These are phyloP conservation scores for Botryotinia narcissicola DNA, from an alignment of 2,329 filamentous ascomycete genomes.

Conservation along the genomic window DNA sequence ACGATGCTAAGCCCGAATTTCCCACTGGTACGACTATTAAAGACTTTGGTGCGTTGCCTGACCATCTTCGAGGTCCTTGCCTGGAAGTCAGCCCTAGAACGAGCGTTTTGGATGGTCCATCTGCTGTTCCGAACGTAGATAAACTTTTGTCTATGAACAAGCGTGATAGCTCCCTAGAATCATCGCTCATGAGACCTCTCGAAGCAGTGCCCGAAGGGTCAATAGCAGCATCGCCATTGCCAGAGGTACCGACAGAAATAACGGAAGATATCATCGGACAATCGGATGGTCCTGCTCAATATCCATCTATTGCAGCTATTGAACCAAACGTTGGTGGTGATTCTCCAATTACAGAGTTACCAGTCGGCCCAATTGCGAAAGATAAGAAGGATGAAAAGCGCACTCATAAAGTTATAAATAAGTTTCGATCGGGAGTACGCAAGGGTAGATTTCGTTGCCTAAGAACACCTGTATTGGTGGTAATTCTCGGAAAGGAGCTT, in stretches of 20 bases:
- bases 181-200: not conserved
- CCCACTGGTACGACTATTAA: constrained; percentile 9
- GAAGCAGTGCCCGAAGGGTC: not conserved
- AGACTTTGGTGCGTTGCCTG: constrained; percentile 10
- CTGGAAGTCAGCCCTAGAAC: constrained; percentile 17
- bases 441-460: constrained; percentile 16
- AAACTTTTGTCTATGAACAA: constrained; percentile 15
- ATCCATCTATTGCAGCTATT: not conserved
- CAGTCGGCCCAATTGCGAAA: not conserved
- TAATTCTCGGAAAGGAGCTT: constrained; percentile 24
- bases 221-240: not conserved
- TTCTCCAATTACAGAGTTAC: not conserved
- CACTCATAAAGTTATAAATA: constrained; percentile 10
- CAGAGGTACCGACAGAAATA: not conserved
- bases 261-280: constrained; percentile 1
- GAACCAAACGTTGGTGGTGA: constrained; percentile 8
- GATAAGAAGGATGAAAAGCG: constrained; percentile 11
- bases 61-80: constrained; percentile 14
- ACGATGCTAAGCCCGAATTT: constrained; percentile 10
- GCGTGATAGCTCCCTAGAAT: not conserved
- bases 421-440: constrained; percentile 17
- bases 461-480: constrained; percentile 23
- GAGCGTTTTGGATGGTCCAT: constrained; percentile 3
- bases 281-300: constrained; percentile 9
- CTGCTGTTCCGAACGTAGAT: not conserved